Evolutionary conservation across 164 flowering plant species (phyloP).

Genomic region (Houttuynia cordata): DNA sequence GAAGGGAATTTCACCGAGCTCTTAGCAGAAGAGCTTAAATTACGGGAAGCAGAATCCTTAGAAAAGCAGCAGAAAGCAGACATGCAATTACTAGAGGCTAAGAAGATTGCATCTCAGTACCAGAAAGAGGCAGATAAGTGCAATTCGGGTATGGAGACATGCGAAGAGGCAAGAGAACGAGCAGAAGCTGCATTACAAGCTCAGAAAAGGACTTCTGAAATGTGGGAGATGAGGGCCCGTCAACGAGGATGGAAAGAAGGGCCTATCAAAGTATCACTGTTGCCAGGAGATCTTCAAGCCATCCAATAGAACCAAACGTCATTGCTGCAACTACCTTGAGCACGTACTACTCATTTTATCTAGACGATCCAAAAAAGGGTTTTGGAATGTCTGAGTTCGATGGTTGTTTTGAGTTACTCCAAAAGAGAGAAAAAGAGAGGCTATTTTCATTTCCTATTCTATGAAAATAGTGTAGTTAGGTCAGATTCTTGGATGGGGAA

Average conservation of each 20-base stretch:
- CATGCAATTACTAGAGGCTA: slow-evolving; percentile 55
- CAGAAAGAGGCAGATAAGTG: slow-evolving; percentile 98
- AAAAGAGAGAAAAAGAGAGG: too few species aligned
- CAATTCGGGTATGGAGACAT: slow-evolving; percentile 96
- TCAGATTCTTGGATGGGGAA: neutral
- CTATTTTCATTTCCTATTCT: too few species aligned
- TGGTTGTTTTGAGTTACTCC: too few species aligned
- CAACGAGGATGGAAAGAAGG: slow-evolving; percentile 89
- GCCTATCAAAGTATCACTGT: slow-evolving; percentile 17
- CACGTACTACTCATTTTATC: neutral
- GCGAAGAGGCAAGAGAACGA: slow-evolving; percentile 90
- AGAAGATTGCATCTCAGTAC: slow-evolving; percentile 79
- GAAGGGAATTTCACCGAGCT: slow-evolving; percentile 41
- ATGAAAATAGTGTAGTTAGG: neutral
- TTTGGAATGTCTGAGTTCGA: neutral
- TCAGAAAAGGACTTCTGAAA: slow-evolving; percentile 52
- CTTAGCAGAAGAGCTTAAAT: slow-evolving; percentile 36
- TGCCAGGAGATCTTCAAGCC: slow-evolving; percentile 22
- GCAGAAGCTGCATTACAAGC: slow-evolving; percentile 64
- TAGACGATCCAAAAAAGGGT: neutral
- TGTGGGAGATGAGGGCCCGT: slow-evolving; percentile 83
- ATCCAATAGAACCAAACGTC: slow-evolving; percentile 6
- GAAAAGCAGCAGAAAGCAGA: slow-evolving; percentile 41
- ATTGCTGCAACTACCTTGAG: neutral
- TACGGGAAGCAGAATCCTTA: slow-evolving; percentile 39